Conservation (phyloP, 2,329 filamentous ascomycete genomes). For the Fusarium sp. region DNA sequence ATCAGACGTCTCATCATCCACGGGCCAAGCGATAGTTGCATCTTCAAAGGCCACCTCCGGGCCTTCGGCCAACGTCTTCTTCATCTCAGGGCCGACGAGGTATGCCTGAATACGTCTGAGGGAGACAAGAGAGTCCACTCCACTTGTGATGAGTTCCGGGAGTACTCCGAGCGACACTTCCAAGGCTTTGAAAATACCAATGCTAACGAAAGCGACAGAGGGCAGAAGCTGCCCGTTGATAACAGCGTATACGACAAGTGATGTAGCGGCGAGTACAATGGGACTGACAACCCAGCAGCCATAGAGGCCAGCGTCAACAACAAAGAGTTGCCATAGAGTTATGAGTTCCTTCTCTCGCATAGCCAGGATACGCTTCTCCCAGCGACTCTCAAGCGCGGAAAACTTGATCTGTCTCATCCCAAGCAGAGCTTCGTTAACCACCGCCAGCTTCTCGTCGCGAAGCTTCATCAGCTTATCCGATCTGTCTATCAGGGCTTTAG, state of each 20-base stretch:
- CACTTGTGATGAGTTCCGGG: constrained; percentile 77
- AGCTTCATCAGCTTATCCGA: constrained; percentile 80
- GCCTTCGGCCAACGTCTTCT: constrained; percentile 63
- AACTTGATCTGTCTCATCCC: constrained; percentile 90
- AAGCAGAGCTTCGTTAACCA: constrained; percentile 80
- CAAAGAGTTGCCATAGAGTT: constrained; percentile 74
- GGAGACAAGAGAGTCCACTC: constrained; percentile 79
- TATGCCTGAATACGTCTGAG: constrained; percentile 77
- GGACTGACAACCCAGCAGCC: constrained; percentile 79
- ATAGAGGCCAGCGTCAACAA: constrained; percentile 70
- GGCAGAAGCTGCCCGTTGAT: constrained; percentile 72
- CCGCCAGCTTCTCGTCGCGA: constrained; percentile 78
- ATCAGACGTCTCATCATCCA: constrained; percentile 67
- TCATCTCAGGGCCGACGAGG: constrained; percentile 73
- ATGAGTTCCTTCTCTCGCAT: constrained; percentile 73
- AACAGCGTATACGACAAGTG: constrained; percentile 74
- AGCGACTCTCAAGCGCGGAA: constrained; percentile 78
- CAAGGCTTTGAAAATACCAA: constrained; percentile 78
- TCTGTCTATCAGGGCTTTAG: constrained; percentile 71
- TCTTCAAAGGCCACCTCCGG: constrained; percentile 72
- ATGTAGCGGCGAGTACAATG: constrained; percentile 76
- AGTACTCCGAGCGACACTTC: constrained; percentile 77
- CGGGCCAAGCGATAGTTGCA: constrained; percentile 79
- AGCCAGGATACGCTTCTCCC: constrained; percentile 74
- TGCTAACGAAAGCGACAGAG: constrained; percentile 81